phyloP scores from a whole-genome alignment of 2,329 filamentous ascomycete species.

The Capronia coronata region DNA sequence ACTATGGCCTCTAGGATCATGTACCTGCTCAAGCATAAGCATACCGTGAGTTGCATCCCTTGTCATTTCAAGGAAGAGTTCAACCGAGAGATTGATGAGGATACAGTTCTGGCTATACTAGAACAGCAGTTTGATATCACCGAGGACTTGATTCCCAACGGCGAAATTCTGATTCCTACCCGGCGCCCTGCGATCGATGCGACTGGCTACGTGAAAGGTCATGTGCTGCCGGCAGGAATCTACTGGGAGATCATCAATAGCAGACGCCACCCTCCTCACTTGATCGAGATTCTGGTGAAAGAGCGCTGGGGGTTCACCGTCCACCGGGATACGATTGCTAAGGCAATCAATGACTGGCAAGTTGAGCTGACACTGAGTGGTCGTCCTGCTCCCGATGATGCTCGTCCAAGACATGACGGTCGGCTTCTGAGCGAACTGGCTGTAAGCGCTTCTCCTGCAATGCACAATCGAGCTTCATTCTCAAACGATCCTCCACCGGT shows the following conservation, averaged over 20 bases:
- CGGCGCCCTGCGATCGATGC: background rate
- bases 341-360: constrained; percentile 1
- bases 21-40: background rate
- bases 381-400: background rate
- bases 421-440: constrained; percentile 1
- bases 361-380: background rate
- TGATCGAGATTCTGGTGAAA: background rate
- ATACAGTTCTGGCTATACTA: constrained; percentile 10
- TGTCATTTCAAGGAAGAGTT: constrained; percentile 11
- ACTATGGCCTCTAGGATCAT: constrained; percentile 10
- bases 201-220: background rate
- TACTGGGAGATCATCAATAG: constrained; percentile 5
- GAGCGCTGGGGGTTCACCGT: background rate
- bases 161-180: constrained; percentile 3
- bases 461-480: background rate
- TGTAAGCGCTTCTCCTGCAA: background rate
- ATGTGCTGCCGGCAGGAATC: constrained; percentile 8
- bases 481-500: constrained; percentile 9
- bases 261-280: background rate
- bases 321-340: background rate
- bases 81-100: constrained; percentile 9
- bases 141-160: background rate
- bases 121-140: constrained; percentile 9
- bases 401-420: constrained; percentile 7
- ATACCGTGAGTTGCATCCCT: background rate